Base-by-base conservation (phyloP, 148 eudicot species). In the Arctostaphylos glauca region DNA sequence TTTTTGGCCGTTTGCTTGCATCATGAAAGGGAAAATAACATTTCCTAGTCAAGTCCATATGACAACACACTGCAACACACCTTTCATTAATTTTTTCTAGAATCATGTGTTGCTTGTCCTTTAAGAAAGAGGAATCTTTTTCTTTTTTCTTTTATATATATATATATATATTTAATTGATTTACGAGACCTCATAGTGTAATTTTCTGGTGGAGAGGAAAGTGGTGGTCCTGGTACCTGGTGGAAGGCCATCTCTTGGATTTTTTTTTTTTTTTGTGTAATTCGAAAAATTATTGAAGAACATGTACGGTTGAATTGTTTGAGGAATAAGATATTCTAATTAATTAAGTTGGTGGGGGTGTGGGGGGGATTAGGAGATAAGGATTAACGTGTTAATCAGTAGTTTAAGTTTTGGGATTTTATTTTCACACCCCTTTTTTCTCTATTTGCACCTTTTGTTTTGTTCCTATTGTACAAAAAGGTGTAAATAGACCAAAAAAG, bases 121-220 rank as follows among this genome's bases (percentile, higher is more conserved):
- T n/a, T 60, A 21, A 21, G 0, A 60, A 60, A 60, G 31, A 13
- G 0, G 9, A 16, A 16, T 58, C 2, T 2, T 0, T 5, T 56
- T 15, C 6, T n/a, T n/a, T n/a, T n/a, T n/a, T n/a, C n/a, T n/a
- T n/a, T n/a, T n/a, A n/a, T n/a, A n/a, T n/a, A n/a, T n/a, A n/a
- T n/a, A n/a, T n/a, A n/a, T n/a, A n/a, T n/a, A n/a, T n/a, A n/a
- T 44, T 59, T 31, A 31, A 48, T 21, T 25, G 49, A 56, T n/a
- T 15, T 6, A 59, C 58, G 62, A 46, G 79, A 44, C 78, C 31
- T 59, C 52, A 48, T 47, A 60, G 2, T 77, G 74, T 31, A 75
- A 75, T 6, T 50, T 76, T 2, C 49, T 16, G 74, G 84, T 75
- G 80, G 77, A 76, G 44, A 15, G 55, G 54, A n/a, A n/a, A n/a